These are phyloP conservation scores for Trichoderma atrobrunneum DNA, from an alignment of 2,329 filamentous ascomycete genomes.

Conservation along the genomic window DNA sequence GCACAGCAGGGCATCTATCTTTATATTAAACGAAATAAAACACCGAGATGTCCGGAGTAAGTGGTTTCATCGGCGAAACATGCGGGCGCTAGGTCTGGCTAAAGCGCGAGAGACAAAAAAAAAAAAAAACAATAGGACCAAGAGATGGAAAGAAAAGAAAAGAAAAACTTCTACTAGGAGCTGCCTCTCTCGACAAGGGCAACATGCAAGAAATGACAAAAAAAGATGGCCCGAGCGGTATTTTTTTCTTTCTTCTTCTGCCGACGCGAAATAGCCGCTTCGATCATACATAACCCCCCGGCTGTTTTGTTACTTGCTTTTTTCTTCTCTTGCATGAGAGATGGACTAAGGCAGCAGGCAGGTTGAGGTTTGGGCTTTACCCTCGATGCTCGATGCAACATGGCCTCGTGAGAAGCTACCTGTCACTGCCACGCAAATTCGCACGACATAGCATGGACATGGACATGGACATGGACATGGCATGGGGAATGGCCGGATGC, in stretches of 20 bases:
- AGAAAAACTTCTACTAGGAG: neutral
- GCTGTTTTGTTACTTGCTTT: neutral
- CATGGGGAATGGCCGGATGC: neutral
- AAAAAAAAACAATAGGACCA: neutral
- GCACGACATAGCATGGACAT: neutral
- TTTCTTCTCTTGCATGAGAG: neutral
- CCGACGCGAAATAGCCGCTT: constrained; percentile 1
- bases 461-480: neutral
- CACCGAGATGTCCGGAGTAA: neutral
- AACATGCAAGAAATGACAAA: neutral
- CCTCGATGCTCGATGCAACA: neutral
- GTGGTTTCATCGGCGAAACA: constrained; percentile 10
- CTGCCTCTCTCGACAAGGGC: constrained; percentile 12
- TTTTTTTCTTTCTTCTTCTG: neutral
- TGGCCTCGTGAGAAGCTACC: neutral
- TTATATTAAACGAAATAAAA: neutral
- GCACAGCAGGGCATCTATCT: neutral
- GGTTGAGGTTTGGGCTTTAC: neutral
- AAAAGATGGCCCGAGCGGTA: neutral
- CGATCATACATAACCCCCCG: neutral
- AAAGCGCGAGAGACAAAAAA: neutral
- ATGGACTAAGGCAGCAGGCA: neutral
- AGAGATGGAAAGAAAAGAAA: neutral
- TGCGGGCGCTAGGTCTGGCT: neutral
- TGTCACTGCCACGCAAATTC: neutral